phyloP scores from a whole-genome alignment of 345 rosid genomes.

The Aquilaria malaccensis region DNA sequence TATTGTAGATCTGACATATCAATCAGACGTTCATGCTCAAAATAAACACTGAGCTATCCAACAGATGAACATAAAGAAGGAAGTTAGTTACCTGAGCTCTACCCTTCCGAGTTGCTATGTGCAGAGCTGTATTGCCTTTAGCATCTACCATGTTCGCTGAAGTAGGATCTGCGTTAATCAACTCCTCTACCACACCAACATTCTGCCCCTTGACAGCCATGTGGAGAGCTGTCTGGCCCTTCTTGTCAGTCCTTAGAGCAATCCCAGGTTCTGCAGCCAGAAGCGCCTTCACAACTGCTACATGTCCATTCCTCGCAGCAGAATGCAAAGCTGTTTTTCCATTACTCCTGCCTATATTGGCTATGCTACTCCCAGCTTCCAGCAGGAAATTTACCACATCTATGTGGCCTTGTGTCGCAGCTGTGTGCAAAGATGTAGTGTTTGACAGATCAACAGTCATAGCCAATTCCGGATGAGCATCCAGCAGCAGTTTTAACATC shows the following conservation, averaged over 20 bases:
- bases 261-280: conserved; percentile 51
- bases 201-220: conserved; percentile 92
- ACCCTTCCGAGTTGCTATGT: conserved; percentile 77
- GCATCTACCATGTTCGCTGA: conserved; percentile 58
- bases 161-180: conserved; percentile 57
- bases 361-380: conserved; percentile 71
- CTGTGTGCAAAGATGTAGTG: conserved; percentile 86
- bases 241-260: conserved; percentile 63
- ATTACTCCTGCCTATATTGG: conserved; percentile 78
- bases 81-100: conserved; percentile 51
- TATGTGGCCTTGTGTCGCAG: conserved; percentile 87
- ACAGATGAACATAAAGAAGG: background rate
- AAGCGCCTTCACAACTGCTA: conserved; percentile 64
- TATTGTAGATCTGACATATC: background rate
- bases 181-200: conserved; percentile 50
- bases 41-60: background rate
- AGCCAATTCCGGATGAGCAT: conserved; percentile 76
- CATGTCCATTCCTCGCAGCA: conserved; percentile 83
- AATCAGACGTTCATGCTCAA: background rate
- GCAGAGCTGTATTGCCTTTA: conserved; percentile 76
- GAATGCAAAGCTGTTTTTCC: conserved; percentile 94
- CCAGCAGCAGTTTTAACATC: conserved; percentile 57
- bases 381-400: conserved; percentile 59
- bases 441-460: conserved; percentile 90
- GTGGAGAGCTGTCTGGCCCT: conserved; percentile 94